Evolutionary conservation across 495 filamentous ascomycete genomes (phyloP), one percentile per base, ranked within the genome.

Genomic region (Penicillium antarcticum): DNA sequence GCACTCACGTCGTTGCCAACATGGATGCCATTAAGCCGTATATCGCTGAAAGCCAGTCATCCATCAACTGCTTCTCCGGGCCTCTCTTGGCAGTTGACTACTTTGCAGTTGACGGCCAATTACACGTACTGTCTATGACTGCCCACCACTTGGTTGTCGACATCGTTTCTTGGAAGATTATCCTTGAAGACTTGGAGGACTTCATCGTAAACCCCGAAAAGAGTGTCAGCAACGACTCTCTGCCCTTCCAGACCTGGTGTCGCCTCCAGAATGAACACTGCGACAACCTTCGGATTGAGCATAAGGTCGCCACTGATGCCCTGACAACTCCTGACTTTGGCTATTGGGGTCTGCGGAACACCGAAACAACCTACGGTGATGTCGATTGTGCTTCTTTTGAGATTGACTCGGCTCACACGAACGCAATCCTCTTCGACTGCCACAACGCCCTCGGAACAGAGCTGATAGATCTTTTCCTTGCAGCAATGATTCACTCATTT

Each of bases 91-190:
- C 73, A 4, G 58, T 73, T 0, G 72, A 79, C 37, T 50, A 77
- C 24, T 81, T 88, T 5, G 54, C 71, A 19, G 73, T 78, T 8
- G 43, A 62, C 10, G 66, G 67, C 10, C 74, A 51, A 36, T 18
- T 41, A 16, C 47, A 79, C 33, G 56, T 84, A 8, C 52, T 89
- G n/a, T 87, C 85, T 24, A 69, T 90, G 60, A 74, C 77, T 7
- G 84, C 78, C 2, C 86, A 89, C 56, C 87, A 88, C 53, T 64
- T 88, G 1, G 83, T 85, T 3, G 76, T 89, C 24, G 87, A 90
- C 51, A 78, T 87, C 24, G 80, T 85, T 8, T 89, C 87, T 0
- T 89, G 85, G 86, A 73, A 80, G 16, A 74, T 87, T 16, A 81
- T 90, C 7, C 70, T 86, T 12, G 74, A 85, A 42, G 87, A 90